Percentiles rank a stretch among this genome's conserved stretches.
These are phyloP conservation scores for Eucalyptus microcorys DNA, from an alignment of 345 rosid genomes.

Conservation along the genomic window DNA sequence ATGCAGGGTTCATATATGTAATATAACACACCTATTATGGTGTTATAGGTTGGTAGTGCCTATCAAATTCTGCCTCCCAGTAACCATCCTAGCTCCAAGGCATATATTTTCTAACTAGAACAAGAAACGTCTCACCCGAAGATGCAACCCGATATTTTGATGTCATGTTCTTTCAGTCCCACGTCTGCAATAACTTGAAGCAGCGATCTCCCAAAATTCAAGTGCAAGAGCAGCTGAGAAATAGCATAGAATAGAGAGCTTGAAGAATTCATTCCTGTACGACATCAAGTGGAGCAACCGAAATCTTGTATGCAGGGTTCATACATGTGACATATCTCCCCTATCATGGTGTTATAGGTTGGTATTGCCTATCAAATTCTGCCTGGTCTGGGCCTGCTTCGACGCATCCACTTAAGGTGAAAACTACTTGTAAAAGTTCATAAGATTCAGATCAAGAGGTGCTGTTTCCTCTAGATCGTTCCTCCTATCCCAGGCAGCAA, in stretches of 20 bases:
- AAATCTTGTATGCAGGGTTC: neutral
- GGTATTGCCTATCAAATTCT: neutral
- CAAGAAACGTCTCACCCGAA: neutral
- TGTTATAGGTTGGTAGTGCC: neutral
- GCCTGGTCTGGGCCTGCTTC: neutral
- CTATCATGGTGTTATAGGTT: neutral
- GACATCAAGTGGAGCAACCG: neutral
- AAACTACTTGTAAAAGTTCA: neutral
- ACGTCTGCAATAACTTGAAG: neutral
- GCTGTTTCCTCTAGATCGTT: neutral
- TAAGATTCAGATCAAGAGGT: neutral
- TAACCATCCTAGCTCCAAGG: neutral
- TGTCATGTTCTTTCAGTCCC: neutral
- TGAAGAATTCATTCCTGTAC: neutral
- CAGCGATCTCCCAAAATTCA: neutral
- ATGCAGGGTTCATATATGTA: neutral
- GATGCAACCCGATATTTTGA: neutral
- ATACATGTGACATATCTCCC: neutral
- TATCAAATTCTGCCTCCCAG: neutral
- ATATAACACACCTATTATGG: neutral
- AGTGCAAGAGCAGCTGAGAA: neutral
- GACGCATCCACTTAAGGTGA: neutral
- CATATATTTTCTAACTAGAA: neutral
- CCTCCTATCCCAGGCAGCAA: neutral
- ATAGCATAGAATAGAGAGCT: neutral